Evolutionary conservation across 2,329 filamentous ascomycete species (phyloP), one percentile per base, ranked within the genome.

Genomic region (Pseudopyricularia javanii): DNA sequence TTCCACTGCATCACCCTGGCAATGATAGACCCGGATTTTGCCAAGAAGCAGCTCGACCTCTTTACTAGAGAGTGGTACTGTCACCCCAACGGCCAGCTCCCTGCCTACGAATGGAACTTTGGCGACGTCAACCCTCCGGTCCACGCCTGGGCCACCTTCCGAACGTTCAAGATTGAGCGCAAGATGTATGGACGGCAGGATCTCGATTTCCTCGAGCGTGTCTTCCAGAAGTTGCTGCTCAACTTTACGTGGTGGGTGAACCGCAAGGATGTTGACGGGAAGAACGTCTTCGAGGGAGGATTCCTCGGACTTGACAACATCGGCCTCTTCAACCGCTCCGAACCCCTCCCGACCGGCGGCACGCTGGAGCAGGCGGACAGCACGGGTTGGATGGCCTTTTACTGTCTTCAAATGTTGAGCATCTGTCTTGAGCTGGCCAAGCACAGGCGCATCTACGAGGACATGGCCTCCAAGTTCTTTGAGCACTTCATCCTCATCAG

Each of bases 161-260:
- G 93, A 54, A 88, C 88, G 0, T 97, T 97, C 82, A 97, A 97
- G 71, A 96, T 97, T 58, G 91, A 97, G 73, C 85, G 93, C 59
- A 97, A 97, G 72, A 82, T 97, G 74, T 97, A 96, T 62, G 93
- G 91, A 40, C 83, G 88, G 33, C 89, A 96, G 64, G 91, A 97
- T 65, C 74, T 96, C 32, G 93, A 97, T 68, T 97, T 96, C 69
- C 77, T 97, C 9, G 91, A 97, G 73, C 82, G 91, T 20, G 90
- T 96, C 4, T 97, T 97, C 74, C 93, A 97, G 64, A 97, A 97
- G 68, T 70, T 97, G 55, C 74, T 97, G 24, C 75, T 97, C 57
- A 97, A 97, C 71, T 97, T 97, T 67, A 97, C 93, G 4, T 97
- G 93, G 93, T 97, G 91, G 91, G 91, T 96, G 20, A 97, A 97